Base-by-base conservation (phyloP, 352 stramenopile genomes). In the Phytophthora sojae region DNA sequence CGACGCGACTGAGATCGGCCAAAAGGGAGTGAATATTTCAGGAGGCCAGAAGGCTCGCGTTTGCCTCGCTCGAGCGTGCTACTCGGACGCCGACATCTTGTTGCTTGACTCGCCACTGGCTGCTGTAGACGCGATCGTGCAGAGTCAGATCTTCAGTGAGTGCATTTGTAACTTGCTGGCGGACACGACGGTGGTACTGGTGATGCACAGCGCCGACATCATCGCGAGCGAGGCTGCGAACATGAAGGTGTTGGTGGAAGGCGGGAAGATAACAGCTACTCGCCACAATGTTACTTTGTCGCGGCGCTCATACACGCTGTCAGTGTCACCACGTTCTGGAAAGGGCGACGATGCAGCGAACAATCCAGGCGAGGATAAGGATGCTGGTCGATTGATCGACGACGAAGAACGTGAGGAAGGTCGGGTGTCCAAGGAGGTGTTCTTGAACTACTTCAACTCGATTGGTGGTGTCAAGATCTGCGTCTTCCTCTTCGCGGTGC, bases 21-120 rank as follows among this genome's bases (percentile, higher is more conserved):
- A 98, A 75, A 97, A 96, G 60, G 96, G 97, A 6, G 87, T 99
- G 23, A 99, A 97, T 58, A 68, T 99, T 11, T 97, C 78, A 1
- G 96, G 97, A 8, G 96, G 96, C 14, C 96, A 99, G 75, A 98
- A 98, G 70, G 84, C 83, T 12, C 73, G 86, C n/a, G 76, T 96
- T 3, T 77, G 72, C 25, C 57, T 96, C 7, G 89, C 89, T 52
- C 82, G 89, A 7, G 75, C 84, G 25, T 86, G 80, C 49, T 95
- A 94, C 62, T 78, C 77, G 2, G 69, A 90, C n/a, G 76, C 83
- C 0, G 79, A 84, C 39, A 35, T 88, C 6, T 90, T 94, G 70
- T 60, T 99, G 4, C 71, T 99, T 2, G 97, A 99, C 75, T 96
- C 98, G 57, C 86, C 91, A 4, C 77, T 99, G 6, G 85, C 83